These are phyloP conservation scores for Candida ficus DNA, from an alignment of 805 yeast genomes.

Conservation along the genomic window DNA sequence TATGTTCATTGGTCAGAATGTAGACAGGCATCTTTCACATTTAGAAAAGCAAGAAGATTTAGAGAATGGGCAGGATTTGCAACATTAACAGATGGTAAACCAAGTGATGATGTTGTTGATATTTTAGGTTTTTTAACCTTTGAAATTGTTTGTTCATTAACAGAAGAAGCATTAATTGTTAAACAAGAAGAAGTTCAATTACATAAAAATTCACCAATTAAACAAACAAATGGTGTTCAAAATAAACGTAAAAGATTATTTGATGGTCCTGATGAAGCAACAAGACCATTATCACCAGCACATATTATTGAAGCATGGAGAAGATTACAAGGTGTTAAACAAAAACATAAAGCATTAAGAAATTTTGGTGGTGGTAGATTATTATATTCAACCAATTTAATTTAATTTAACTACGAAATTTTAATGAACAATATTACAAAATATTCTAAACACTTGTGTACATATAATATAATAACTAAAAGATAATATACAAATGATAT, in stretches of 20 bases:
- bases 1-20: conserved; percentile 99
- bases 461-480: no score
- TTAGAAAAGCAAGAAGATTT: conserved; percentile 88
- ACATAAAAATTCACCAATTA: conserved; percentile 23
- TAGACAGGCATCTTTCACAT: conserved; percentile 94
- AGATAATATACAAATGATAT: no score
- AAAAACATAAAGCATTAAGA: conserved; percentile 57
- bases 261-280: conserved; percentile 84
- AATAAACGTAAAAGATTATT: conserved; percentile 57
- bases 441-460: no score
- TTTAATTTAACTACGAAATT: conserved; percentile 20
- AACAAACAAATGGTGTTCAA: conserved; percentile 31
- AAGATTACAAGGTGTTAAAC: conserved; percentile 54
- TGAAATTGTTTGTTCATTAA: conserved; percentile 91
- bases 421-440: background rate
- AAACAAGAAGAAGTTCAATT: conserved; percentile 62
- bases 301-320: conserved; percentile 92
- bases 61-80: conserved; percentile 94
- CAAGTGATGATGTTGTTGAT: conserved; percentile 95
- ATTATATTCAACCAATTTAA: conserved; percentile 29
- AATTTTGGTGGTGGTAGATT: conserved; percentile 55
- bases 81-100: conserved; percentile 79
- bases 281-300: conserved; percentile 68
- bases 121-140: conserved; percentile 92
- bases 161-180: conserved; percentile 84